phyloP scores from a whole-genome alignment of 495 filamentous ascomycete species.

The Aspergillus hancockii region DNA sequence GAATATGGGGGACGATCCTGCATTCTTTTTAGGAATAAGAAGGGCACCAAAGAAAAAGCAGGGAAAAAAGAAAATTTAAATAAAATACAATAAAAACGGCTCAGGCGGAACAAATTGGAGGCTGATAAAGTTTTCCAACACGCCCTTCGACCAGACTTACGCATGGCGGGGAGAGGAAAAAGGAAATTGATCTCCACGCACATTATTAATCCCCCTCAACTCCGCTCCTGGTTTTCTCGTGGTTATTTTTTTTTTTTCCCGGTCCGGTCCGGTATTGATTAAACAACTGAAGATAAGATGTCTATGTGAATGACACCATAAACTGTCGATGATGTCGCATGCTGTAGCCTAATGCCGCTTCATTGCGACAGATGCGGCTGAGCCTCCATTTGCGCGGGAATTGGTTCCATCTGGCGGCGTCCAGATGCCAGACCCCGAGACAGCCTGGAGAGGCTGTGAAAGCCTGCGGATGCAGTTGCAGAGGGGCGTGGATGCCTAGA shows the following conservation, averaged over 20 bases:
- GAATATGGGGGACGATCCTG: no score
- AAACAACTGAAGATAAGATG: neutral
- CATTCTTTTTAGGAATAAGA: no score
- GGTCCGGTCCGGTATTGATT: neutral
- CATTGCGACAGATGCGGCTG: neutral
- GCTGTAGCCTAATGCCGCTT: neutral
- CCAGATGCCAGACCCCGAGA: slow-evolving; percentile 2
- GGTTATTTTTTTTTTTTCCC: neutral
- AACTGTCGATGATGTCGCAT: neutral
- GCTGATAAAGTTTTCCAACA: slow-evolving; percentile 1
- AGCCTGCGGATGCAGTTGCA: neutral
- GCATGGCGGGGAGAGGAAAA: slow-evolving; percentile 2
- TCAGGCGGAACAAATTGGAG: neutral
- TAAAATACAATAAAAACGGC: neutral
- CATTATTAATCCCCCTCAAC: neutral
- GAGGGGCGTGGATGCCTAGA: neutral
- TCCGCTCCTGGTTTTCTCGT: neutral
- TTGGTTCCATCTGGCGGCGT: neutral
- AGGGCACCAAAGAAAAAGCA: neutral
- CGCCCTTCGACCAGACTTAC: neutral
- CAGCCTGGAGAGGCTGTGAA: neutral
- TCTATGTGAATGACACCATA: neutral
- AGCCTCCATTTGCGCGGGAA: neutral
- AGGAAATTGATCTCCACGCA: slow-evolving; percentile 1
- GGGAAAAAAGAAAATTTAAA: neutral